Evolutionary conservation across 2,329 filamentous ascomycete species (phyloP).

Genomic region (Aspergillus novofumigatus): DNA sequence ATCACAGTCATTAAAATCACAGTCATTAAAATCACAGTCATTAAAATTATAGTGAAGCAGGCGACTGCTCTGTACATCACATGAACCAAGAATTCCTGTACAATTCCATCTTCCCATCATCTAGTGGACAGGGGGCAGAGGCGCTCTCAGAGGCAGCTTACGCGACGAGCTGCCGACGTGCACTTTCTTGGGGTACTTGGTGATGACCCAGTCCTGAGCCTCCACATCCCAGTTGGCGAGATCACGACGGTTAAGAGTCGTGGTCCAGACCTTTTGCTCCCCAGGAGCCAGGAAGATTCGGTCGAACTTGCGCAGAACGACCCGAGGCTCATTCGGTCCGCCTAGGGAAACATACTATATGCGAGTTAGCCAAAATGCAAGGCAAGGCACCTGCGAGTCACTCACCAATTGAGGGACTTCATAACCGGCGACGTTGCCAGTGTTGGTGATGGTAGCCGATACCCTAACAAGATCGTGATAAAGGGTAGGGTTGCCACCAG

Average conservation of each 20-base stretch:
- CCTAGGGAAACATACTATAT: slow-evolving; percentile 69
- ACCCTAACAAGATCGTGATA: slow-evolving; percentile 50
- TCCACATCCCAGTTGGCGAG: slow-evolving; percentile 79
- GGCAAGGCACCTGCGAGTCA: background rate
- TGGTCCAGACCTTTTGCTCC: slow-evolving; percentile 61
- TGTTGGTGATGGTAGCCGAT: slow-evolving; percentile 49
- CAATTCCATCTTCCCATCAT: background rate
- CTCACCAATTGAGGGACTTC: slow-evolving; percentile 51
- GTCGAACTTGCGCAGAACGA: slow-evolving; percentile 75
- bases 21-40: too few relatives aligned
- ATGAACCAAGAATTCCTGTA: slow-evolving; percentile 1
- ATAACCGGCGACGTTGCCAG: slow-evolving; percentile 45
- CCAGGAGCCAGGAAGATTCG: slow-evolving; percentile 68
- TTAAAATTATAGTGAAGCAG: slow-evolving; percentile 1
- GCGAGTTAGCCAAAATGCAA: slow-evolving; percentile 5
- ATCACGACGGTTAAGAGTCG: slow-evolving; percentile 71
- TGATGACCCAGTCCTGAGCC: slow-evolving; percentile 78
- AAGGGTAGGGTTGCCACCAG: slow-evolving; percentile 56
- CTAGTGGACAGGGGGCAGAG: slow-evolving; percentile 28
- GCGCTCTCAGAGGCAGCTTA: slow-evolving; percentile 48
- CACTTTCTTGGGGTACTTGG: slow-evolving; percentile 53
- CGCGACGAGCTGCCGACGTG: slow-evolving; percentile 58
- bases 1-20: too few relatives aligned
- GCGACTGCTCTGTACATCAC: slow-evolving; percentile 4
- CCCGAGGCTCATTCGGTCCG: slow-evolving; percentile 64